phyloP scores from a whole-genome alignment of 2,329 filamentous ascomycete species.

The Verticillium zaregamsianum region DNA sequence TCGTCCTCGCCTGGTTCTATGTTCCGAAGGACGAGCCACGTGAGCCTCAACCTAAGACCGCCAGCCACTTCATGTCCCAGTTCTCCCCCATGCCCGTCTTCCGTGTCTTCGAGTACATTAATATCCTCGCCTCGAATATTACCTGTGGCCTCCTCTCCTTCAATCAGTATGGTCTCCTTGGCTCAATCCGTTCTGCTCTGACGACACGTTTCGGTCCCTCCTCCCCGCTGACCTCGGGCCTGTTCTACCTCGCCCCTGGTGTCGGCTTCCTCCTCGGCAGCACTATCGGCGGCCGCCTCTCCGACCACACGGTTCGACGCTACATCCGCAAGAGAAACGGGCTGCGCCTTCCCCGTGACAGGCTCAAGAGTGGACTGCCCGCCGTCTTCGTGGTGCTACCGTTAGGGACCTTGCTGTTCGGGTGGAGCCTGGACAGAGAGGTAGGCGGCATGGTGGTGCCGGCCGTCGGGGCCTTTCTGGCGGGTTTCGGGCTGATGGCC shows the following conservation, averaged over 20 bases:
- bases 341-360: constrained; percentile 22
- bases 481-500: constrained; percentile 29
- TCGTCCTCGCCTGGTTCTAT: constrained; percentile 55
- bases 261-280: constrained; percentile 62
- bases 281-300: constrained; percentile 55
- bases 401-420: constrained; percentile 24
- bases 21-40: constrained; percentile 58
- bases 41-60: neutral
- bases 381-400: constrained; percentile 27
- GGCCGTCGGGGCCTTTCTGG: constrained; percentile 24
- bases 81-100: constrained; percentile 2
- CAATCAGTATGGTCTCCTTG: constrained; percentile 49
- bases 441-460: constrained; percentile 28
- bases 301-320: constrained; percentile 32
- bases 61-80: neutral
- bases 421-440: constrained; percentile 29
- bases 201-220: constrained; percentile 66
- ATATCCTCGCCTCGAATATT: constrained; percentile 7
- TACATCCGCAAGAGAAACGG: constrained; percentile 32
- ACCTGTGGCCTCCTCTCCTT: constrained; percentile 13
- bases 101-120: neutral
- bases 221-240: constrained; percentile 56
- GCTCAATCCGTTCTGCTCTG: constrained; percentile 61
- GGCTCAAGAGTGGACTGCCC: constrained; percentile 24
- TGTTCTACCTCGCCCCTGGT: constrained; percentile 68